phyloP scores from a whole-genome alignment of 768 basidiomycete genomes.

The Holtermanniella nyarrowii region DNA sequence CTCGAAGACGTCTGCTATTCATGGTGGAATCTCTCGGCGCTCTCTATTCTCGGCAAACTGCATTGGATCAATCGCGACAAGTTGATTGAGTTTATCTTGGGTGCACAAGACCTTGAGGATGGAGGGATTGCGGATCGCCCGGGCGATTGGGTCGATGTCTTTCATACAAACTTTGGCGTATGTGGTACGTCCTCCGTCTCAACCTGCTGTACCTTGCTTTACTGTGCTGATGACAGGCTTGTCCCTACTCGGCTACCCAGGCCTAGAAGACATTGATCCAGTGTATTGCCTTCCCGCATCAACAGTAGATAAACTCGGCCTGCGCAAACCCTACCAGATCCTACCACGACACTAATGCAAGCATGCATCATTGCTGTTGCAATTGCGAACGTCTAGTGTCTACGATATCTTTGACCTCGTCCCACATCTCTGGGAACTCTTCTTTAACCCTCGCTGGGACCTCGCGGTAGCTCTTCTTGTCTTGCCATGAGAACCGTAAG shows the following conservation, averaged over 20 bases:
- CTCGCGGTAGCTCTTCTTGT: constrained; percentile 5
- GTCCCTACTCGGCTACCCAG: constrained; percentile 77
- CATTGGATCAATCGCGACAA: constrained; percentile 80
- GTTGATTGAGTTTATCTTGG: constrained; percentile 69
- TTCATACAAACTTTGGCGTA: constrained; percentile 86
- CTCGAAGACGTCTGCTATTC: constrained; percentile 97
- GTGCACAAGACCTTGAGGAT: constrained; percentile 75
- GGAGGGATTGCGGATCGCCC: constrained; percentile 93
- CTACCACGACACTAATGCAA: constrained; percentile 7
- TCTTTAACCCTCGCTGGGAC: constrained; percentile 9
- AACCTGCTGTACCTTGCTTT: not conserved
- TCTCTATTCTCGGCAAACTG: constrained; percentile 72
- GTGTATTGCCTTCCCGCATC: constrained; percentile 89
- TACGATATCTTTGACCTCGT: constrained; percentile 9
- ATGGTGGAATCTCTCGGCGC: constrained; percentile 84
- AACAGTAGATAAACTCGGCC: constrained; percentile 58
- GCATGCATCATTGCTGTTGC: not conserved
- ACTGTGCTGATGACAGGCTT: constrained; percentile 50
- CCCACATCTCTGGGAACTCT: constrained; percentile 22
- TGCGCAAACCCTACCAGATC: constrained; percentile 39
- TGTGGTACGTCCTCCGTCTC: constrained; percentile 49
- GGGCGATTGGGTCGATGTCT: constrained; percentile 92
- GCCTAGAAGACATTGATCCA: constrained; percentile 75
- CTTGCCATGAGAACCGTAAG: constrained; percentile 24
- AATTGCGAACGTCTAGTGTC: not conserved